Base-by-base conservation (phyloP, 768 basidiomycete species). In the Pisolithus microcarpus region DNA sequence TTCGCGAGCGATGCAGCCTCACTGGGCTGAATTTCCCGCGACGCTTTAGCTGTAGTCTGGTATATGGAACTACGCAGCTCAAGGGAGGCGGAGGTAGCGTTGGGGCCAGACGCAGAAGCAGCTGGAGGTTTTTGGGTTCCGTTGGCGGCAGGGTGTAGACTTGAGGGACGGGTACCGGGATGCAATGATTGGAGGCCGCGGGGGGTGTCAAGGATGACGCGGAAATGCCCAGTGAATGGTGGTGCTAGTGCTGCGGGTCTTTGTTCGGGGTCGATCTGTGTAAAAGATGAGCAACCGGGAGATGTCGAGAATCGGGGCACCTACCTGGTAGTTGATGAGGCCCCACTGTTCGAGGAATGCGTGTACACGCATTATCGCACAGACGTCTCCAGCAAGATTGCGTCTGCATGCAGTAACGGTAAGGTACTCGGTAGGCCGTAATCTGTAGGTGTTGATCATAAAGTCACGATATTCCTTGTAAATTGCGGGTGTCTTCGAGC, bases 401-500 rank as follows among this genome's bases (percentile, higher is more conserved):
- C 96, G 73, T 63, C 96, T 70, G 65, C 96, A 99, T 1, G 95
- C 95, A 1, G 96, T 99, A 52, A 98, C 90, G 16, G 96, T 99
- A 52, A 99, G 78, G 61, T 99, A 99, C 66, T 99, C 96, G 21
- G 79, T 80, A 1, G 96, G 96, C 46, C 96, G 79, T 37, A 99
- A 76, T 46, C 96, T 78, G 69, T 97, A 98, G 1, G 96, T 93
- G 72, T 99, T 97, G 67, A 99, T 82, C 95, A 99, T 99, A 60
- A 99, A 99, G 75, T 99, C 95, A 53, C 96, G 84, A 63, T 99
- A 99, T 66, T 99, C 95, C 68, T 98, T 98, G 76, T 98, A 99
- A 55, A 97, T 92, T 18, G 89, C 77, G 0, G 96, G 95, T 1
- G 95, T 96, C 72, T 99, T 99, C 55, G 85, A 88, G 50, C 94